These are phyloP conservation scores for Candida coquimbonensis DNA, from an alignment of 805 yeast species.

Conservation along the genomic window DNA sequence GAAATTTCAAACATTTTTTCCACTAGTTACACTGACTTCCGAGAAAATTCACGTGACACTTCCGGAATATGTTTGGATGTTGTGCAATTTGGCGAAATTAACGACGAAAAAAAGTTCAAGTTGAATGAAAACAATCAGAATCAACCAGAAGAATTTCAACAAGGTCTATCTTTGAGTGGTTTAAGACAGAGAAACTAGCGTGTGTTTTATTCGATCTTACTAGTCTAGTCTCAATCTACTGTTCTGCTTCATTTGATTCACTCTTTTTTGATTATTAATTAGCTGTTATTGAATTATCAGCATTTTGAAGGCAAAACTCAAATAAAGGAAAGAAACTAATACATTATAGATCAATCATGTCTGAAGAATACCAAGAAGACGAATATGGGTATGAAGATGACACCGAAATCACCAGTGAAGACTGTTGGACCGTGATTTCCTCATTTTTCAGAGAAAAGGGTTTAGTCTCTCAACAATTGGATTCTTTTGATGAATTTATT, in stretches of 20 bases:
- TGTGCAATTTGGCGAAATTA: neutral
- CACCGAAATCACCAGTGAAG: conserved; percentile 84
- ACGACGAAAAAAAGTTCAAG: conserved; percentile 2
- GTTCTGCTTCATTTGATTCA: neutral
- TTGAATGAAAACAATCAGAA: neutral
- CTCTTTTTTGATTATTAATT: neutral
- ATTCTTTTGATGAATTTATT: conserved; percentile 96
- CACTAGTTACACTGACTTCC: too few relatives aligned
- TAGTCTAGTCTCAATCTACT: neutral
- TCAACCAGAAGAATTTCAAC: neutral
- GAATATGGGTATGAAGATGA: conserved; percentile 49
- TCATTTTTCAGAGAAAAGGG: conserved; percentile 96
- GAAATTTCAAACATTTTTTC: neutral
- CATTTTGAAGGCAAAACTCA: neutral
- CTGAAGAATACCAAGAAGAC: conserved; percentile 30
- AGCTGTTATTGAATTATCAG: neutral
- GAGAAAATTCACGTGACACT: too few relatives aligned
- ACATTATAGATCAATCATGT: conserved; percentile 7
- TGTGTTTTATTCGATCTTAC: neutral
- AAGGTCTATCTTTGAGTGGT: neutral
- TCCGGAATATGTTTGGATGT: conserved; percentile 1
- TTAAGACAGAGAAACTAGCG: neutral
- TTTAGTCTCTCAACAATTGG: conserved; percentile 94
- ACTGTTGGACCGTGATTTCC: conserved; percentile 98
- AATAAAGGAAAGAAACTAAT: neutral